Percentiles rank a stretch among this genome's conserved stretches.
phyloP scores from a whole-genome alignment of 1,284 basidiomycete genomes.

The Crocinoboletus sp. region DNA sequence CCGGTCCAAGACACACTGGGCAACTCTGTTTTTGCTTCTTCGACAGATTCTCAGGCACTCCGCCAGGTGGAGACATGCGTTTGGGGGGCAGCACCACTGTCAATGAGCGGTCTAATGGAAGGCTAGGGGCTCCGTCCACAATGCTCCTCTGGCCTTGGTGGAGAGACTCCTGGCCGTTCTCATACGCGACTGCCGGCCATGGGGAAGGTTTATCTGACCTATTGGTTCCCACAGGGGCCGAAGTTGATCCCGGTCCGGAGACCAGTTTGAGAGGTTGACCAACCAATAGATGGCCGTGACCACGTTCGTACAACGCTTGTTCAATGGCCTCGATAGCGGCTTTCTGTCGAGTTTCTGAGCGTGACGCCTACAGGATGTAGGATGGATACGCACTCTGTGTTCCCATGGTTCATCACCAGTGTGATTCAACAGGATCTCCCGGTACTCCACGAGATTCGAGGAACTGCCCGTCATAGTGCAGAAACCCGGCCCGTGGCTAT shows the following conservation, averaged over 20 bases:
- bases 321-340: slow-evolving; percentile 66
- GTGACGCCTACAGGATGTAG: neutral
- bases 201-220: slow-evolving; percentile 3
- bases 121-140: neutral
- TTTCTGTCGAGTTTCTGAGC: slow-evolving; percentile 36
- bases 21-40: slow-evolving; percentile 44
- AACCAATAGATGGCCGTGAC: slow-evolving; percentile 48
- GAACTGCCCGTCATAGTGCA: slow-evolving; percentile 65
- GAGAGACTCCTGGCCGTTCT: neutral
- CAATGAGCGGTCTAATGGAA: neutral
- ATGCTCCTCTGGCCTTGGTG: slow-evolving; percentile 2
- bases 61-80: slow-evolving; percentile 33
- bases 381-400: slow-evolving; percentile 44
- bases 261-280: slow-evolving; percentile 60
- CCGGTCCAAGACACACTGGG: slow-evolving; percentile 41
- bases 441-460: slow-evolving; percentile 61
- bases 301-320: slow-evolving; percentile 49
- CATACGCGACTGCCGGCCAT: neutral
- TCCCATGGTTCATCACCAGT: slow-evolving; percentile 60
- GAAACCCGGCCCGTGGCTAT: slow-evolving; percentile 43
- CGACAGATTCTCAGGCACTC: slow-evolving; percentile 20
- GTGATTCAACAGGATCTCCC: slow-evolving; percentile 58
- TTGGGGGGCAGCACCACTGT: slow-evolving; percentile 31
- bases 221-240: neutral
- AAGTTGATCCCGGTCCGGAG: slow-evolving; percentile 9